Conservation (phyloP, 139 green algal genomes). For the Nannochloris sp. region DNA sequence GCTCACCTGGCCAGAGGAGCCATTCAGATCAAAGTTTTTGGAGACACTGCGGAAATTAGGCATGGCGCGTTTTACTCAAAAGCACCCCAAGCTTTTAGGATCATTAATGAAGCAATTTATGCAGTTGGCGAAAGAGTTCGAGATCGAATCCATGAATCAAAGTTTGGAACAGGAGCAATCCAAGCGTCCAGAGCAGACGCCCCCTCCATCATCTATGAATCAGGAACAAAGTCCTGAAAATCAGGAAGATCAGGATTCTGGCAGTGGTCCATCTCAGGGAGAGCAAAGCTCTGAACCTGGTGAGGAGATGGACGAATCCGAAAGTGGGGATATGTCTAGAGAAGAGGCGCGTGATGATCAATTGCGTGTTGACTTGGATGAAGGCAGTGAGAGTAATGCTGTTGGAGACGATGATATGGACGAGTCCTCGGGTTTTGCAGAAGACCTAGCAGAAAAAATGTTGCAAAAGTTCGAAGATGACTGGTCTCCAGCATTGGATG, state of each 20-base stretch:
- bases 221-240: conserved; percentile 26
- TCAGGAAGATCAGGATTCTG: conserved; percentile 2
- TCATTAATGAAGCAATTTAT: conserved; percentile 76
- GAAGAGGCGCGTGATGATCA: background rate
- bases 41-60: conserved; percentile 41
- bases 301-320: conserved; percentile 9
- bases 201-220: conserved; percentile 27
- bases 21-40: conserved; percentile 70
- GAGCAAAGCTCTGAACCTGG: conserved; percentile 21
- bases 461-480: conserved; percentile 70
- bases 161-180: conserved; percentile 26
- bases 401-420: conserved; percentile 24
- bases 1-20: conserved; percentile 65
- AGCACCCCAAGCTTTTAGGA: conserved; percentile 67
- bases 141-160: conserved; percentile 44
- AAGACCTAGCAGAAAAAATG: conserved; percentile 40
- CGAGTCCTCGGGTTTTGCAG: conserved; percentile 4
- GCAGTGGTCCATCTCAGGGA: conserved; percentile 13
- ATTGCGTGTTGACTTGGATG: background rate
- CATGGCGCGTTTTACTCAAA: conserved; percentile 77
- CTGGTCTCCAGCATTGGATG: conserved; percentile 71
- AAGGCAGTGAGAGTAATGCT: background rate
- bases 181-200: conserved; percentile 23
- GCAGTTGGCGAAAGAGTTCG: conserved; percentile 66
- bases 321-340: background rate